These are phyloP conservation scores for Pseudogymnoascus sp. DNA, from an alignment of 2,329 filamentous ascomycete species.

Conservation along the genomic window DNA sequence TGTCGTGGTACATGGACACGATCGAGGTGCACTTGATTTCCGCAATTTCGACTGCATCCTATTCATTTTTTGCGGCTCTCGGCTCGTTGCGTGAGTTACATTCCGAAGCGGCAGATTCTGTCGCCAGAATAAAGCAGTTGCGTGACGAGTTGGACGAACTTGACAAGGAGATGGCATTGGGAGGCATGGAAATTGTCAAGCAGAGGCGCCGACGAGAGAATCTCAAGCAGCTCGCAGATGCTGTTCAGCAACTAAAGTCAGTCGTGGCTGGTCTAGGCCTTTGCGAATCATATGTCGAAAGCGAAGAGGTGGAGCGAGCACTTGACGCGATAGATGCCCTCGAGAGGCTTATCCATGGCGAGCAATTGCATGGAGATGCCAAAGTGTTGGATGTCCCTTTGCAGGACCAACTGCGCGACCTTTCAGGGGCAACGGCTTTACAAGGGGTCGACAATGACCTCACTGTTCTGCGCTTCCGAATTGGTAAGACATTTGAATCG, in stretches of 20 bases:
- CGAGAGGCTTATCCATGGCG: slow-evolving; percentile 72
- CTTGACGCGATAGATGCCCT: slow-evolving; percentile 68
- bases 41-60: slow-evolving; percentile 90
- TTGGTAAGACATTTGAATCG: slow-evolving; percentile 79
- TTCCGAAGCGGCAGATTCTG: slow-evolving; percentile 83
- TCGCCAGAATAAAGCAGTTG: slow-evolving; percentile 73
- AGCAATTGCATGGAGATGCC: slow-evolving; percentile 33
- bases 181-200: slow-evolving; percentile 76
- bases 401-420: slow-evolving; percentile 48
- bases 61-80: slow-evolving; percentile 90
- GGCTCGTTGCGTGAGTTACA: slow-evolving; percentile 87
- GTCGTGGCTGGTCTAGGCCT: slow-evolving; percentile 66
- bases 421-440: slow-evolving; percentile 69
- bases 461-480: slow-evolving; percentile 63
- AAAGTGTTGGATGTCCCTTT: slow-evolving; percentile 15
- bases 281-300: slow-evolving; percentile 76
- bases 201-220: slow-evolving; percentile 78
- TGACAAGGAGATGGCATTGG: slow-evolving; percentile 79
- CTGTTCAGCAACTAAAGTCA: slow-evolving; percentile 71
- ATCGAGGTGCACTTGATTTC: slow-evolving; percentile 95
- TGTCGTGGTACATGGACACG: slow-evolving; percentile 99
- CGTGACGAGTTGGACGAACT: slow-evolving; percentile 71
- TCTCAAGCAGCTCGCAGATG: slow-evolving; percentile 69
- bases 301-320: slow-evolving; percentile 73
- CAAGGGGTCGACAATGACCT: slow-evolving; percentile 74